phyloP scores from a whole-genome alignment of 176 grass and related monocot species.

The Triticum urartu region DNA sequence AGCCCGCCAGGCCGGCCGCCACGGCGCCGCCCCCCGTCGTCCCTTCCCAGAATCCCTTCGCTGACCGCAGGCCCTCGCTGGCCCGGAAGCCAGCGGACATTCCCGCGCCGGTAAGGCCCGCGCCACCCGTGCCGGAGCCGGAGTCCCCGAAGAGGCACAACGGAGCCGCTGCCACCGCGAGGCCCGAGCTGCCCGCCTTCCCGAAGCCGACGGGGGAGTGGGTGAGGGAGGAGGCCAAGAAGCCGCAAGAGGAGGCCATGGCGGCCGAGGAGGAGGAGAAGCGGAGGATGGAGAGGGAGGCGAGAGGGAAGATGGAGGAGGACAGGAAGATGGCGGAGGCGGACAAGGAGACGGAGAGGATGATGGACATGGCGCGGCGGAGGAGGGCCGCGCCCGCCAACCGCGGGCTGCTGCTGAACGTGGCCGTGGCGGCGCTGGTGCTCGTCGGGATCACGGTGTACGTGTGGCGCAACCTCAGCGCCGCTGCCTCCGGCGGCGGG shows the following conservation, averaged over 20 bases:
- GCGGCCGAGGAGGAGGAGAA: constrained; percentile 1
- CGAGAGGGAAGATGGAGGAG: background rate
- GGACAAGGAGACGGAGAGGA: background rate
- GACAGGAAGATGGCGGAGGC: background rate
- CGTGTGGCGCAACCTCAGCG: constrained; percentile 41
- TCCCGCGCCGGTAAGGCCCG: background rate
- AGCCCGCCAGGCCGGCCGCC: background rate
- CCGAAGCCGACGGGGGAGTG: background rate
- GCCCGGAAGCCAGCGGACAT: background rate
- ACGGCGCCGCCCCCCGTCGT: background rate
- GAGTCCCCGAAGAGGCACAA: background rate
- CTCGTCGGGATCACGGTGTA: constrained; percentile 58
- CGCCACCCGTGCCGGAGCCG: background rate
- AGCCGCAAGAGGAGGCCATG: background rate
- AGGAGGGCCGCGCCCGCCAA: background rate
- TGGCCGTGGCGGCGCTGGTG: constrained; percentile 50
- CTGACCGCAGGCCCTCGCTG: constrained; percentile 10
- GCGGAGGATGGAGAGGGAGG: background rate
- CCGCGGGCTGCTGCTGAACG: constrained; percentile 56
- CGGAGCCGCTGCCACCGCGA: background rate
- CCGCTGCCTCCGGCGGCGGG: constrained; percentile 14
- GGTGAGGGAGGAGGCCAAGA: background rate
- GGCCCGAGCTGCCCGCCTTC: background rate
- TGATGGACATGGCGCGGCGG: background rate
- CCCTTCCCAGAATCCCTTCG: background rate